A percentile compares a stretch with the other conserved stretches of the same genome.
Conservation (phyloP, 768 basidiomycete genomes). For the Suillus sp. region DNA sequence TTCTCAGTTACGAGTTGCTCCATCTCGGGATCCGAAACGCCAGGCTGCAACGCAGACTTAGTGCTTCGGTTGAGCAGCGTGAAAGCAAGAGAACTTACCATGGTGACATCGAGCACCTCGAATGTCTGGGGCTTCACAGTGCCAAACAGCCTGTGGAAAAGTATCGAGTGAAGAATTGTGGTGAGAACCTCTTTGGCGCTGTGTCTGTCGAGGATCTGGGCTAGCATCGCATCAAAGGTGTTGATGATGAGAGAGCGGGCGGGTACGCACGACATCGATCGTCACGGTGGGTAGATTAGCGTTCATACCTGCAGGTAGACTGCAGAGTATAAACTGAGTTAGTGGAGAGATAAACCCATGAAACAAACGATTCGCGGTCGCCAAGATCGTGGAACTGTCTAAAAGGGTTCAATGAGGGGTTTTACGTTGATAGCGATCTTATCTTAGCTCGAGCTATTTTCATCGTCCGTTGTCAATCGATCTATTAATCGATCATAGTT, state of each 20-base stretch:
- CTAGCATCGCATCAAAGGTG: not conserved
- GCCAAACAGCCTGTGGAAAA: slow-evolving; percentile 85
- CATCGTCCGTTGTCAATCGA: not conserved
- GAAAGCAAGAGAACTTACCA: slow-evolving; percentile 51
- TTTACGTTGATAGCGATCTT: not conserved
- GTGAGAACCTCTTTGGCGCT: slow-evolving; percentile 73
- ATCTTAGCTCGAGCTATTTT: not conserved
- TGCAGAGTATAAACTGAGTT: slow-evolving; percentile 2
- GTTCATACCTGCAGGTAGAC: slow-evolving; percentile 24
- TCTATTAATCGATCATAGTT: not conserved
- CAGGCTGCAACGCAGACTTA: slow-evolving; percentile 51
- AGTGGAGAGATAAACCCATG: slow-evolving; percentile 1
- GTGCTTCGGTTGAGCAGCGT: not conserved
- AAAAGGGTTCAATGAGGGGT: not conserved
- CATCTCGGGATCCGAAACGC: slow-evolving; percentile 72
- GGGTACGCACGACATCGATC: slow-evolving; percentile 32
- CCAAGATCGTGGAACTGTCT: slow-evolving; percentile 6
- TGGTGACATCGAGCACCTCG: slow-evolving; percentile 82
- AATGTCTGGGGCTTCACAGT: slow-evolving; percentile 74
- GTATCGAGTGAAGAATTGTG: slow-evolving; percentile 76
- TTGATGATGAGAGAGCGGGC: too few species aligned
- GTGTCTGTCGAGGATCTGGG: slow-evolving; percentile 69
- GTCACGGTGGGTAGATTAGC: slow-evolving; percentile 29
- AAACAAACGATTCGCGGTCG: slow-evolving; percentile 1
- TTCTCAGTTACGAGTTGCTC: slow-evolving; percentile 73